Evolutionary conservation across 108 stramenopile species (phyloP).

Genomic region (Cyclotella sp.): DNA sequence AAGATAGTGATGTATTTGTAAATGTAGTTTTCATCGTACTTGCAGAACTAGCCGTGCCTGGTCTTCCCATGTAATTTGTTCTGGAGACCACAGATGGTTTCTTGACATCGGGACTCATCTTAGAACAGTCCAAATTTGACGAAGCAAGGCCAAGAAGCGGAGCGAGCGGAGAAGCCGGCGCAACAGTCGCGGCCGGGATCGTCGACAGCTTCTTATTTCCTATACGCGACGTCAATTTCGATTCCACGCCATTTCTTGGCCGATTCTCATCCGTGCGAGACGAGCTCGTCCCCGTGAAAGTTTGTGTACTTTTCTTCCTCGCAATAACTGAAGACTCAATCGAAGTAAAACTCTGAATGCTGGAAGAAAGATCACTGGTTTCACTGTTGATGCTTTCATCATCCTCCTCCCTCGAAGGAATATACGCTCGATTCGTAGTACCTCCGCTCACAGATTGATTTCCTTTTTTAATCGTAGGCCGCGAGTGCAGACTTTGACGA

Average conservation of each 20-base stretch:
- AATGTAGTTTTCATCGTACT: conserved; percentile 1
- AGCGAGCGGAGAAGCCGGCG: conserved; percentile 63
- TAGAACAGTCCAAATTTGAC: conserved; percentile 32
- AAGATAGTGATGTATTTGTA: neutral
- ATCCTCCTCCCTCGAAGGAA: neutral
- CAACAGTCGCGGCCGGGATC: conserved; percentile 62
- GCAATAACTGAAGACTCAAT: conserved; percentile 6
- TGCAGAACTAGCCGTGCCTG: conserved; percentile 22
- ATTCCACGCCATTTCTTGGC: conserved; percentile 40
- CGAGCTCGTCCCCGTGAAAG: conserved; percentile 10
- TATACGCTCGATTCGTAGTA: neutral
- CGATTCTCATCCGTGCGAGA: conserved; percentile 5
- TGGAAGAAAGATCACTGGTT: conserved; percentile 47
- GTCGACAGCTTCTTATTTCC: conserved; percentile 65
- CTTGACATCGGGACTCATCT: neutral
- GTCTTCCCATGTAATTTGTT: conserved; percentile 15
- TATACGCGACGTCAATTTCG: conserved; percentile 43
- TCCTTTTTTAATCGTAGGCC: conserved; percentile 18
- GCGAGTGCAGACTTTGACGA: conserved; percentile 3
- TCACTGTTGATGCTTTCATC: conserved; percentile 33
- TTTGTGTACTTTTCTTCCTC: neutral
- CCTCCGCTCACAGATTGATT: conserved; percentile 3
- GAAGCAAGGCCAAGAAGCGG: conserved; percentile 36
- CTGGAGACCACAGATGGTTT: neutral
- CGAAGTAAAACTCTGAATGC: conserved; percentile 31